Percentiles rank a stretch among this genome's conserved stretches.
These are phyloP conservation scores for Penicillium sumatraense DNA, from an alignment of 2,329 filamentous ascomycete species.

Conservation along the genomic window DNA sequence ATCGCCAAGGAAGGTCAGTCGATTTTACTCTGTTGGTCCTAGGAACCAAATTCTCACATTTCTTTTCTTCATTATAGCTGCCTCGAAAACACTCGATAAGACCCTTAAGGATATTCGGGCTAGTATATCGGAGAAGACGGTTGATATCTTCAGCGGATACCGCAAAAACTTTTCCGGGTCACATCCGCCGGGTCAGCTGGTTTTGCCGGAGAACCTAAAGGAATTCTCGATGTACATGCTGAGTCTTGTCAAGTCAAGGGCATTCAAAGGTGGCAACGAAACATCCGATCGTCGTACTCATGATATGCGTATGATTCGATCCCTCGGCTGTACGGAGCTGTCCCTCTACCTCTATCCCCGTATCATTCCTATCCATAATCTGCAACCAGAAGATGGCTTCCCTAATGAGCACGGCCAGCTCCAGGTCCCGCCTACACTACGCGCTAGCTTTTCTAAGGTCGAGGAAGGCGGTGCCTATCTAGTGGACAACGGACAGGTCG, in stretches of 20 bases:
- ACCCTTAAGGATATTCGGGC: slow-evolving; percentile 83
- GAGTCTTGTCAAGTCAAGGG: slow-evolving; percentile 83
- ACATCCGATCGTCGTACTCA: slow-evolving; percentile 88
- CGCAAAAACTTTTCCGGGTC: slow-evolving; percentile 87
- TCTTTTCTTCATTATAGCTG: slow-evolving; percentile 61
- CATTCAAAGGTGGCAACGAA: slow-evolving; percentile 88
- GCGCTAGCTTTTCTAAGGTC: slow-evolving; percentile 83
- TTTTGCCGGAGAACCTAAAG: slow-evolving; percentile 93
- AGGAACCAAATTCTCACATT: slow-evolving; percentile 25
- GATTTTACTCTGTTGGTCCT: neutral
- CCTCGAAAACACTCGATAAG: slow-evolving; percentile 78
- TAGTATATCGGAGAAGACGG: slow-evolving; percentile 84
- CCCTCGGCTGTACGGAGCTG: slow-evolving; percentile 83
- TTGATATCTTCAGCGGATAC: slow-evolving; percentile 90
- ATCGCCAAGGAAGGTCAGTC: slow-evolving; percentile 78
- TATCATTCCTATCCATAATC: slow-evolving; percentile 88
- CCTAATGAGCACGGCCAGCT: slow-evolving; percentile 90
- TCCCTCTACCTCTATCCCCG: slow-evolving; percentile 93
- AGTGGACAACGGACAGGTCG: slow-evolving; percentile 92
- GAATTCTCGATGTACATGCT: slow-evolving; percentile 98
- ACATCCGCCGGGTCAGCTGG: slow-evolving; percentile 88
- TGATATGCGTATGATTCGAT: slow-evolving; percentile 86
- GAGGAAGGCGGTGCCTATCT: slow-evolving; percentile 94
- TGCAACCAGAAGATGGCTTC: slow-evolving; percentile 86
- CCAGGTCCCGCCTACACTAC: slow-evolving; percentile 77